phyloP scores from a whole-genome alignment of 495 filamentous ascomycete genomes.

The Cercophora newfieldiana region DNA sequence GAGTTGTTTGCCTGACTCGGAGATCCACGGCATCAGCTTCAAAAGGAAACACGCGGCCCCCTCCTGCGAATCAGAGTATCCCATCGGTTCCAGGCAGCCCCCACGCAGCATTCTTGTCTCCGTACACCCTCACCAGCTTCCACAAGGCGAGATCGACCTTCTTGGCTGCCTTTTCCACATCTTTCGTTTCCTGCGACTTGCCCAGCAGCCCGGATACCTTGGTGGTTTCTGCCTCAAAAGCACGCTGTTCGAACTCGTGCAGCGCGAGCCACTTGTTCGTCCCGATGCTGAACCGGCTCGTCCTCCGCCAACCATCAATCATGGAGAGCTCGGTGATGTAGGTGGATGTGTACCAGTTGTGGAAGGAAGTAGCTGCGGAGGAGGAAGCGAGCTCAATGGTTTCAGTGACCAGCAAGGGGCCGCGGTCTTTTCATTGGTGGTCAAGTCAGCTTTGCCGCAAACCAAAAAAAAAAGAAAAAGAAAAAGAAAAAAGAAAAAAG shows the following conservation, averaged over 20 bases:
- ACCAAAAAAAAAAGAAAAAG: not conserved
- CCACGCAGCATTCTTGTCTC: conserved; percentile 17
- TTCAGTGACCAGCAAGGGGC: conserved; percentile 21
- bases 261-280: conserved; percentile 19
- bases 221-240: conserved; percentile 5
- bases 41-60: not conserved
- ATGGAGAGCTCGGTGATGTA: conserved; percentile 22
- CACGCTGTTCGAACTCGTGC: conserved; percentile 23
- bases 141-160: conserved; percentile 9
- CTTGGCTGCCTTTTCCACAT: conserved; percentile 4
- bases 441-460: not conserved
- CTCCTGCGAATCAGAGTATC: not conserved
- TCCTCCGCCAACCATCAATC: conserved; percentile 22
- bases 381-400: conserved; percentile 15
- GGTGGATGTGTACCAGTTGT: conserved; percentile 18
- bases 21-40: too few species aligned
- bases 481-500: not conserved
- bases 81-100: conserved; percentile 12
- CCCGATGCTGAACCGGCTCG: conserved; percentile 21
- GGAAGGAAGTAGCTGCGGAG: conserved; percentile 12
- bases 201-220: conserved; percentile 13
- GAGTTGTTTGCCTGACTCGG: not conserved
- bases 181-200: conserved; percentile 2
- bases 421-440: conserved; percentile 7
- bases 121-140: conserved; percentile 22